Evolutionary conservation across 768 basidiomycete genomes (phyloP), one percentile per base, ranked within the genome.

Genomic region (Clathrus columnatus): DNA sequence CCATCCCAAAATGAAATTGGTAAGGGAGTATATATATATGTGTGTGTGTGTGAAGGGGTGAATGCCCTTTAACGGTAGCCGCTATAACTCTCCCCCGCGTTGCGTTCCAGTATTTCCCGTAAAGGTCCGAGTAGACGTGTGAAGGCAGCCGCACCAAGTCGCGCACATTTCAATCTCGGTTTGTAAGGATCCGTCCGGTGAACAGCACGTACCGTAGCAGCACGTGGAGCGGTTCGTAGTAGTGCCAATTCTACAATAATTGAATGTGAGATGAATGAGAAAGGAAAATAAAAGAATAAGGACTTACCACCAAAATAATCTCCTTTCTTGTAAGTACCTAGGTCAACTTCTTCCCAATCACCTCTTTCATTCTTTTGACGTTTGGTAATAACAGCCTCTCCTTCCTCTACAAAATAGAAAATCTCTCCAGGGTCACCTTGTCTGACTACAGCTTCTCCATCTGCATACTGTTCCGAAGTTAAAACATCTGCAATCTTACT

Each of bases 401-500:
- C 95, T 62, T 91, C 91, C 67, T 98, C 96, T 28, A 99, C 83
- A 59, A 99, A 93, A 76, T 92, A 99, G 73, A 98, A 98, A 32
- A 91, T 93, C 64, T 95, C 91, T 7, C 96, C 95, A 72, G 90
- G 83, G 60, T 99, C 96, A 53, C 95, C 95, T 68, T 98, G 87
- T 48, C 75, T 76, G 51, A 99, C 91, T 26, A 99, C 91, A 2
- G 83, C 80, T 62, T 92, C 84, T 18, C 91, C 94, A 61, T 92
- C 87, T 32, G 77, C 73, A 67, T 91, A 88, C 7, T 86, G 80
- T 57, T 75, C 78, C 63, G 91, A 91, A 59, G 88, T 84, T 17
- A 99, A 80, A 7, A 94, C 92, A 67, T 99, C 95, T 50, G 95
- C 93, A 58, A 98, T 91, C 75, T 98, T 99, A 74, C 93, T 95